phyloP scores from a whole-genome alignment of 2,329 filamentous ascomycete species.

The Oidium heveae region DNA sequence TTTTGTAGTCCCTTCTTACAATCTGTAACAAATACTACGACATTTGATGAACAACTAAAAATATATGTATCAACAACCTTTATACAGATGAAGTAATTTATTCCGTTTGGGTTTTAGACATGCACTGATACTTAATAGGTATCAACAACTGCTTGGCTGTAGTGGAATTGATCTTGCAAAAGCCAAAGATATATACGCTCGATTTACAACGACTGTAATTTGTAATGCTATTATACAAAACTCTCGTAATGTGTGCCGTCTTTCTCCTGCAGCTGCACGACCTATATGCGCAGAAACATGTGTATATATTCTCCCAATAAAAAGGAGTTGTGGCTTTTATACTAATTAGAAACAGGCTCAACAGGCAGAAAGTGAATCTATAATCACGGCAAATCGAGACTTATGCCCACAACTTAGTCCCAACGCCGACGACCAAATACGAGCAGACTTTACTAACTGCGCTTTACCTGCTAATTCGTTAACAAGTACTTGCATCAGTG shows the following conservation, averaged over 20 bases:
- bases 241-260: conserved; percentile 43
- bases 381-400: conserved; percentile 46
- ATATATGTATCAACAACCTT: conserved; percentile 53
- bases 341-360: conserved; percentile 30
- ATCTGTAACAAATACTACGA: conserved; percentile 47
- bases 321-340: conserved; percentile 4
- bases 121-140: conserved; percentile 31
- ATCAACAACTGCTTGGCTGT: conserved; percentile 59
- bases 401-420: conserved; percentile 43
- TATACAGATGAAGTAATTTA: conserved; percentile 48
- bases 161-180: conserved; percentile 50
- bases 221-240: conserved; percentile 90
- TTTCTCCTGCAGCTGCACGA: conserved; percentile 35
- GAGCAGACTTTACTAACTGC: conserved; percentile 81
- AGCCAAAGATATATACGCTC: conserved; percentile 63
- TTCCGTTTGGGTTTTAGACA: conserved; percentile 11
- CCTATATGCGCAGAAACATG: conserved; percentile 82
- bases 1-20: conserved; percentile 51
- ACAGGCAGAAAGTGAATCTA: conserved; percentile 70
- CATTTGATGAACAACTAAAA: conserved; percentile 54
- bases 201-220: conserved; percentile 75
- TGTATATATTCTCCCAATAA: conserved; percentile 23
- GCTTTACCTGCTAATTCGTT: conserved; percentile 60
- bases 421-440: conserved; percentile 50
- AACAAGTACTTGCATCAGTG: conserved; percentile 49